phyloP scores from a whole-genome alignment of 352 stramenopile genomes.

The Pythium folliculosum region DNA sequence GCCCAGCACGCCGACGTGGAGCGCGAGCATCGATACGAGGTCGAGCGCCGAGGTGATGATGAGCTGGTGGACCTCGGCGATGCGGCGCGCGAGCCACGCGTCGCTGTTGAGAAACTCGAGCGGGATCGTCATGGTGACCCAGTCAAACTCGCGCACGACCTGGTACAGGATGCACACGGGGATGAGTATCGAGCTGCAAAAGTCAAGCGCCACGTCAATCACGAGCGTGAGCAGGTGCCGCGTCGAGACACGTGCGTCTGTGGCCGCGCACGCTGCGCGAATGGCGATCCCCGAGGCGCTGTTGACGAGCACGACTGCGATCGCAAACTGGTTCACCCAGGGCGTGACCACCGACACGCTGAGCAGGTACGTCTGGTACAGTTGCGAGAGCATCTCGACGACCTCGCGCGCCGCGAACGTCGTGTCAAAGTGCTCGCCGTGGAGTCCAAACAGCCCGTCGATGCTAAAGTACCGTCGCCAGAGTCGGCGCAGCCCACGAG shows the following conservation, averaged over 20 bases:
- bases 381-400: constrained; percentile 23
- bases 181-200: constrained; percentile 26
- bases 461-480: constrained; percentile 26
- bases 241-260: not conserved
- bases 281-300: constrained; percentile 3
- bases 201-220: constrained; percentile 22
- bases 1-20: constrained; percentile 3
- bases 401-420: constrained; percentile 18
- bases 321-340: constrained; percentile 25
- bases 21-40: constrained; percentile 4
- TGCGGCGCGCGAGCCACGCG: constrained; percentile 6
- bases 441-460: constrained; percentile 28
- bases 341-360: constrained; percentile 8
- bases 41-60: constrained; percentile 10
- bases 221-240: constrained; percentile 3
- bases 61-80: constrained; percentile 4
- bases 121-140: constrained; percentile 1
- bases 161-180: constrained; percentile 22
- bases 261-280: not conserved
- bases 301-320: constrained; percentile 21
- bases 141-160: constrained; percentile 16
- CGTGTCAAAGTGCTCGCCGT: constrained; percentile 21
- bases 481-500: not conserved
- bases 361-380: constrained; percentile 26
- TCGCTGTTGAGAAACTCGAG: constrained; percentile 10